Evolutionary conservation across 2,329 filamentous ascomycete species (phyloP).

Genomic region (Fusarium piperis): DNA sequence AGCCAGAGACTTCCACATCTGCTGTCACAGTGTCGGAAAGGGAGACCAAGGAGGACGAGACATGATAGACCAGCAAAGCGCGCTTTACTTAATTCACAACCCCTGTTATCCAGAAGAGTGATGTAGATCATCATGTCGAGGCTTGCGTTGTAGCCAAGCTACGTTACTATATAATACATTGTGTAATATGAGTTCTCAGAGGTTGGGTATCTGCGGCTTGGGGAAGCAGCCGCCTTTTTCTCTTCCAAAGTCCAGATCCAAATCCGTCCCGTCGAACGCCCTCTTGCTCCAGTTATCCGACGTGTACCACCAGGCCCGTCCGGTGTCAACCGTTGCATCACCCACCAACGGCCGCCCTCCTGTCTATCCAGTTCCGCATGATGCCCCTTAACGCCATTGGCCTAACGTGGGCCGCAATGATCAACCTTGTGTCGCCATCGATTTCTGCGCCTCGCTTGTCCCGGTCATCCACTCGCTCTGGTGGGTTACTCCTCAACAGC

Average conservation of each 20-base stretch:
- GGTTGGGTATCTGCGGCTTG: background rate
- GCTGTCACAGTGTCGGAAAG: slow-evolving; percentile 2
- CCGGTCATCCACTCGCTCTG: background rate
- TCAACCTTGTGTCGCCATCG: background rate
- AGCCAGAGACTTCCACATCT: slow-evolving; percentile 5
- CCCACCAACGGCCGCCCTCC: background rate
- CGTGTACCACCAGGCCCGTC: background rate
- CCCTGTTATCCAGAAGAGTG: slow-evolving; percentile 1
- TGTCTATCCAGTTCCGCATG: background rate
- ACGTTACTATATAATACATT: slow-evolving; percentile 17
- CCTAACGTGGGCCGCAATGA: background rate
- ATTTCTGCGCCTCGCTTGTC: background rate
- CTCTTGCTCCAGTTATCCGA: background rate
- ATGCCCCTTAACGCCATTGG: background rate
- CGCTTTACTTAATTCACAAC: slow-evolving; percentile 10
- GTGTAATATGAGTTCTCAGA: background rate
- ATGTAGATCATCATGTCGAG: background rate
- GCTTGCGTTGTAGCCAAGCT: background rate
- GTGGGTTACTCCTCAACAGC: background rate
- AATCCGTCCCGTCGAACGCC: background rate
- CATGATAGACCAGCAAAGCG: slow-evolving; percentile 16
- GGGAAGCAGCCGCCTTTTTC: background rate
- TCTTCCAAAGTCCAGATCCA: background rate
- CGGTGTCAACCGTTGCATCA: background rate
- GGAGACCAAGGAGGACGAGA: slow-evolving; percentile 18